Conservation (phyloP, 345 rosid genomes). For the Acer yangbiense region DNA sequence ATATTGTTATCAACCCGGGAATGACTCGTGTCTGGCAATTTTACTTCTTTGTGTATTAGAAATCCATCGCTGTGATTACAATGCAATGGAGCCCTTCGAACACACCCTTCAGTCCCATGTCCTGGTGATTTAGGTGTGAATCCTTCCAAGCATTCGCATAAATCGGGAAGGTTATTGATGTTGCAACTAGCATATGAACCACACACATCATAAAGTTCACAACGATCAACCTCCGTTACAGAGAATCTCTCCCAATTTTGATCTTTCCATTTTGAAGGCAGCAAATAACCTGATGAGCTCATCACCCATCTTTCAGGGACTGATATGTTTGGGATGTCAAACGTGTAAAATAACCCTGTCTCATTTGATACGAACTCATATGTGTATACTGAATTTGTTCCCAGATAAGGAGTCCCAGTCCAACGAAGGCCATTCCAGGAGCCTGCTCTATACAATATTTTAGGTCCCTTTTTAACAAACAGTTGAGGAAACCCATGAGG, state of each 20-base stretch:
- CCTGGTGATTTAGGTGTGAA: slow-evolving; percentile 6
- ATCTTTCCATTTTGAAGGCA: slow-evolving; percentile 12
- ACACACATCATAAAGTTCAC: slow-evolving; percentile 19
- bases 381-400: background rate
- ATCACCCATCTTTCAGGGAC: slow-evolving; percentile 4
- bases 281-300: slow-evolving; percentile 1
- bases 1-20: slow-evolving; percentile 13
- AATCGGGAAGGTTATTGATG: background rate
- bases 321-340: background rate
- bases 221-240: background rate
- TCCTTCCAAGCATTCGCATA: slow-evolving; percentile 22
- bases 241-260: background rate
- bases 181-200: slow-evolving; percentile 22
- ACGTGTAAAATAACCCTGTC: background rate
- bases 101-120: slow-evolving; percentile 20
- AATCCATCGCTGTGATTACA: slow-evolving; percentile 13
- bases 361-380: slow-evolving; percentile 7
- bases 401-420: slow-evolving; percentile 1
- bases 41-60: background rate
- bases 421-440: slow-evolving; percentile 46
- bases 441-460: slow-evolving; percentile 36
- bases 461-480: too few species aligned
- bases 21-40: slow-evolving; percentile 20
- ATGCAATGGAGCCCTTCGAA: slow-evolving; percentile 9
- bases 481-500: slow-evolving; percentile 40